Evolutionary conservation across 805 yeast genomes (phyloP).

Genomic region (Komagataella mondaviorum): DNA sequence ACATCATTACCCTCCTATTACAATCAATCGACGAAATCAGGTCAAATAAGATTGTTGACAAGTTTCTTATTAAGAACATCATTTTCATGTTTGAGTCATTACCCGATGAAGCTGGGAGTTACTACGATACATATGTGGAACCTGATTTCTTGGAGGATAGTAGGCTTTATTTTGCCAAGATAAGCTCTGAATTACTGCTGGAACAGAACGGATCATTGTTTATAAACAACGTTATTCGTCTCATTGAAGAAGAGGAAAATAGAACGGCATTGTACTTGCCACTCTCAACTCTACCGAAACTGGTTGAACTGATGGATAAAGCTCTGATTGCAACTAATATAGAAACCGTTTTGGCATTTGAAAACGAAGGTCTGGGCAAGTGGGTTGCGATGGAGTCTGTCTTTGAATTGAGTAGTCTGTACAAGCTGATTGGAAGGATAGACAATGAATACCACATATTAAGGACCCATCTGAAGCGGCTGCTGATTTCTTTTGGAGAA

Average conservation of each 20-base stretch:
- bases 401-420: conserved; percentile 31
- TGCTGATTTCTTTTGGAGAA: conserved; percentile 33
- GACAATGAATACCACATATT: conserved; percentile 38
- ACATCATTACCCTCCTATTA: conserved; percentile 34
- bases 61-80: conserved; percentile 43
- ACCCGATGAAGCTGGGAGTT: conserved; percentile 31
- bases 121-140: conserved; percentile 53
- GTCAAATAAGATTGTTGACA: conserved; percentile 38
- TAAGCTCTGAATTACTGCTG: conserved; percentile 30
- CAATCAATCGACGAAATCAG: conserved; percentile 44
- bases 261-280: conserved; percentile 44
- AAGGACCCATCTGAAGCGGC: conserved; percentile 29
- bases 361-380: conserved; percentile 39
- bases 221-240: conserved; percentile 32
- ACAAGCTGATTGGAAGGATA: conserved; percentile 35
- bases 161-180: conserved; percentile 34
- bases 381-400: conserved; percentile 39
- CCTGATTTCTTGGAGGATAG: conserved; percentile 45
- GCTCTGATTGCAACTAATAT: conserved; percentile 44
- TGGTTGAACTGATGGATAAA: conserved; percentile 42
- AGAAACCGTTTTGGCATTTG: conserved; percentile 36
- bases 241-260: conserved; percentile 50
- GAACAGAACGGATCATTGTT: conserved; percentile 38
- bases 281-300: conserved; percentile 34
- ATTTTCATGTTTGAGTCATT: conserved; percentile 63